Evolutionary conservation across 2,329 filamentous ascomycete genomes (phyloP).

Genomic region (Trichoderma sp.): DNA sequence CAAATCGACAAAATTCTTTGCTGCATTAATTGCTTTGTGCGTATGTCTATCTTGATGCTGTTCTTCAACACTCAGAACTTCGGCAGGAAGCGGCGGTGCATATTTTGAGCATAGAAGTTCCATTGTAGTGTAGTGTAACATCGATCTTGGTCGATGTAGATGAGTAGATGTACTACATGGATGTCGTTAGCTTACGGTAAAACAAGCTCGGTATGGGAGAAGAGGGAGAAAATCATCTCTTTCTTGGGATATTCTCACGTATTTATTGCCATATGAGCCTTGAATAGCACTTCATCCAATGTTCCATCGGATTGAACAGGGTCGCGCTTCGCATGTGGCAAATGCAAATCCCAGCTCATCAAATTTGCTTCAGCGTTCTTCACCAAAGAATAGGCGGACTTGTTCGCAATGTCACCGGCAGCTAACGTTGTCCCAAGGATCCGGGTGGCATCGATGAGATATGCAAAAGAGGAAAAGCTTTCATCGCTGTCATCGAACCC

Average conservation of each 20-base stretch:
- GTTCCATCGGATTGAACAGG: slow-evolving; percentile 61
- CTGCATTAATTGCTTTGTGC: slow-evolving; percentile 20
- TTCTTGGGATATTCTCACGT: slow-evolving; percentile 34
- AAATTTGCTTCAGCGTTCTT: slow-evolving; percentile 40
- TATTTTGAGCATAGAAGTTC: slow-evolving; percentile 26
- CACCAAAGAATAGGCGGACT: slow-evolving; percentile 27
- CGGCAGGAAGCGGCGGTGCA: slow-evolving; percentile 23
- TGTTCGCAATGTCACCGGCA: slow-evolving; percentile 43
- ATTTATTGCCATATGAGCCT: slow-evolving; percentile 69
- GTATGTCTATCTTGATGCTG: slow-evolving; percentile 22
- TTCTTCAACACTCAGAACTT: slow-evolving; percentile 20
- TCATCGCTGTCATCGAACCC: slow-evolving; percentile 64
- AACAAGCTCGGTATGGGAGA: too few species aligned
- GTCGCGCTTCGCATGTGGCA: slow-evolving; percentile 66
- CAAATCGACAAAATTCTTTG: slow-evolving; percentile 22
- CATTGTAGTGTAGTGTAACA: slow-evolving; percentile 24
- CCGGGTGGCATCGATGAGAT: slow-evolving; percentile 72
- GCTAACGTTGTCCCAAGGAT: slow-evolving; percentile 60
- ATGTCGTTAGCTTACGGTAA: neutral
- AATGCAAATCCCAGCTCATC: slow-evolving; percentile 71
- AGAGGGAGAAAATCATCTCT: neutral
- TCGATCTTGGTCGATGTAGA: slow-evolving; percentile 24
- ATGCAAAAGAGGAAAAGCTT: slow-evolving; percentile 73
- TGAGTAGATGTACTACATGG: slow-evolving; percentile 21
- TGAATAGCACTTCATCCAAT: slow-evolving; percentile 78